phyloP scores from a whole-genome alignment of 2,329 filamentous ascomycete species.

The Coniochaeta hoffmannii region DNA sequence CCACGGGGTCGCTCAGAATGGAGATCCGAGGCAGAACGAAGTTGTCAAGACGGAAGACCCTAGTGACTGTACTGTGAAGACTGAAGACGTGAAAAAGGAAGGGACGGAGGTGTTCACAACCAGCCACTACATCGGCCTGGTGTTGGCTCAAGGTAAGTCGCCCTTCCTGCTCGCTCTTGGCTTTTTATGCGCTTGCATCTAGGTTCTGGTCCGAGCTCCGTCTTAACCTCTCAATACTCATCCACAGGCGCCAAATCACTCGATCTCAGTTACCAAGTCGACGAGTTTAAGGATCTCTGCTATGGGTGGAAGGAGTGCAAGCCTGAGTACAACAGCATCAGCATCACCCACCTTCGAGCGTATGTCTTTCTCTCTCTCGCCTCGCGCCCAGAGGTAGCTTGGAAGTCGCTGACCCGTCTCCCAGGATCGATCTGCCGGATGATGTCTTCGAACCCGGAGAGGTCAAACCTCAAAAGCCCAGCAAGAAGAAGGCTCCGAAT shows the following conservation, averaged over 20 bases:
- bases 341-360: conserved; percentile 81
- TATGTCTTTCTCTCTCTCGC: conserved; percentile 41
- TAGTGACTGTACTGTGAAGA: conserved; percentile 10
- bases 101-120: conserved; percentile 65
- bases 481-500: conserved; percentile 39
- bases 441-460: conserved; percentile 85
- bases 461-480: conserved; percentile 51
- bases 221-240: conserved; percentile 6
- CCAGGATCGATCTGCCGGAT: conserved; percentile 72
- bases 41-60: conserved; percentile 17
- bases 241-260: conserved; percentile 57
- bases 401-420: conserved; percentile 1
- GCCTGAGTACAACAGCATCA: conserved; percentile 66
- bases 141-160: conserved; percentile 63
- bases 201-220: conserved; percentile 6
- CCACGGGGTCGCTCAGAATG: background rate
- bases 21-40: background rate
- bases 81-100: conserved; percentile 4
- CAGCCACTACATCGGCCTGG: conserved; percentile 89
- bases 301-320: conserved; percentile 69
- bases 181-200: background rate
- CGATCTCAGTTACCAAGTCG: conserved; percentile 74
- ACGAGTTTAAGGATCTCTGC: conserved; percentile 80
- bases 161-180: background rate
- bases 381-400: background rate